phyloP scores from a whole-genome alignment of 352 stramenopile genomes.

The Halophytophthora batemanensis region DNA sequence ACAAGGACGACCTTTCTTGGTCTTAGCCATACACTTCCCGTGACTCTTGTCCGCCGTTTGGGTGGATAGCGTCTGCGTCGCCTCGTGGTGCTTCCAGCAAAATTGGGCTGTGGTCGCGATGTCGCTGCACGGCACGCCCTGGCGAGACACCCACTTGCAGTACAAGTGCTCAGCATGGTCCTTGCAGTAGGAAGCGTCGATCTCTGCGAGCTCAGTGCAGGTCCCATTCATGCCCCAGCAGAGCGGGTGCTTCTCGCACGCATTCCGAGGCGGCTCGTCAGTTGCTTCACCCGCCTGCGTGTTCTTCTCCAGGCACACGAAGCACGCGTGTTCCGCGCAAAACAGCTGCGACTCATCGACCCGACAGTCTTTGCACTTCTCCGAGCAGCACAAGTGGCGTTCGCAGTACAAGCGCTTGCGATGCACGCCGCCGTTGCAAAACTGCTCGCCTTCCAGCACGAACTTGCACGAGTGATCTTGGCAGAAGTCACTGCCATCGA shows the following conservation, averaged over 20 bases:
- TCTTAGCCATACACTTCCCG: conserved; percentile 30
- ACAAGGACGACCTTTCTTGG: conserved; percentile 47
- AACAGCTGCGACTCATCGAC: conserved; percentile 30
- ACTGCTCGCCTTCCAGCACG: conserved; percentile 5
- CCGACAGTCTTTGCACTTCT: conserved; percentile 35
- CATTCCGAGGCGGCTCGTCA: conserved; percentile 49
- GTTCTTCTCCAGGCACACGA: conserved; percentile 39
- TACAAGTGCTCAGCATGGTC: conserved; percentile 25
- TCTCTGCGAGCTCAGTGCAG: conserved; percentile 36
- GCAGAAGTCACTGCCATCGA: conserved; percentile 21
- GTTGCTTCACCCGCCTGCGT: conserved; percentile 19
- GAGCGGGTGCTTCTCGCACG: conserved; percentile 44
- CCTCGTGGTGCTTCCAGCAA: conserved; percentile 28
- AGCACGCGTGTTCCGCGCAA: conserved; percentile 56
- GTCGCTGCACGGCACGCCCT: conserved; percentile 26
- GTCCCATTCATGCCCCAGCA: conserved; percentile 40
- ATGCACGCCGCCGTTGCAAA: conserved; percentile 27
- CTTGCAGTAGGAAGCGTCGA: conserved; percentile 41
- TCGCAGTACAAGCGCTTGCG: conserved; percentile 37
- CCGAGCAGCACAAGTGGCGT: conserved; percentile 37
- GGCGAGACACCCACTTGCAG: conserved; percentile 28
- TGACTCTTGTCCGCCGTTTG: not conserved
- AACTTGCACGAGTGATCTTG: conserved; percentile 39
- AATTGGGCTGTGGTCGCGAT: conserved; percentile 30
- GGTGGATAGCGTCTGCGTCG: not conserved